Conservation (phyloP, 129 eudicot genomes). For the Glebionis coronaria region DNA sequence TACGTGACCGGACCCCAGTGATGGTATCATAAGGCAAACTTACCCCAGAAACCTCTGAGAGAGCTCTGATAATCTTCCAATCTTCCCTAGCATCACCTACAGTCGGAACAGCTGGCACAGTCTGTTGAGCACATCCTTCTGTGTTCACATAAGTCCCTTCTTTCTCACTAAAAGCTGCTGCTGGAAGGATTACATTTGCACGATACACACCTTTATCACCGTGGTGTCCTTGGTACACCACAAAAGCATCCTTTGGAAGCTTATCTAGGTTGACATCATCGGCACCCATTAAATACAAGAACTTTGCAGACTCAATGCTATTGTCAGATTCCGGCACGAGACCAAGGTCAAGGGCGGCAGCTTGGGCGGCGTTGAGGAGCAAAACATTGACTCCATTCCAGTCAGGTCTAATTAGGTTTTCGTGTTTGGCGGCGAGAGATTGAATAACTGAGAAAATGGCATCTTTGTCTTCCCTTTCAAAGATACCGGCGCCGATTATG, state of each 20-base stretch:
- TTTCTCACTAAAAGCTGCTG: conserved; percentile 84
- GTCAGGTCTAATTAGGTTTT: conserved; percentile 66
- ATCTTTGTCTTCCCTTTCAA: conserved; percentile 73
- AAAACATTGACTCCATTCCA: conserved; percentile 90
- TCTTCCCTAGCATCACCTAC: conserved; percentile 97
- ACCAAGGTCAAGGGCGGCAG: conserved; percentile 96
- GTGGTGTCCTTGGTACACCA: conserved; percentile 97
- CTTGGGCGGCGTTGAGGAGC: conserved; percentile 93
- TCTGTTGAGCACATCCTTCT: conserved; percentile 78
- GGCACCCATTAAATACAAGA: conserved; percentile 88
- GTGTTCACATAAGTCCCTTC: conserved; percentile 95
- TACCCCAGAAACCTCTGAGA: conserved; percentile 79
- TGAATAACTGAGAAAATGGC: conserved; percentile 72
- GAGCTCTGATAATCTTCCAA: conserved; percentile 88
- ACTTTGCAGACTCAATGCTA: conserved; percentile 72
- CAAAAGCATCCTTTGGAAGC: conserved; percentile 83
- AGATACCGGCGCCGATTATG: conserved; percentile 82
- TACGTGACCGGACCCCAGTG: conserved; percentile 47
- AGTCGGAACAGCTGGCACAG: conserved; percentile 90
- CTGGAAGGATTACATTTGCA: conserved; percentile 88
- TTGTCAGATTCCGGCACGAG: conserved; percentile 82
- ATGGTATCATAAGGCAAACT: conserved; percentile 61
- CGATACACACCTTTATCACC: conserved; percentile 88
- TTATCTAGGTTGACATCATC: conserved; percentile 78
- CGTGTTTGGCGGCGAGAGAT: conserved; percentile 59